phyloP scores from a whole-genome alignment of 805 yeast species.

The Cyberlindnera xylosilytica region DNA sequence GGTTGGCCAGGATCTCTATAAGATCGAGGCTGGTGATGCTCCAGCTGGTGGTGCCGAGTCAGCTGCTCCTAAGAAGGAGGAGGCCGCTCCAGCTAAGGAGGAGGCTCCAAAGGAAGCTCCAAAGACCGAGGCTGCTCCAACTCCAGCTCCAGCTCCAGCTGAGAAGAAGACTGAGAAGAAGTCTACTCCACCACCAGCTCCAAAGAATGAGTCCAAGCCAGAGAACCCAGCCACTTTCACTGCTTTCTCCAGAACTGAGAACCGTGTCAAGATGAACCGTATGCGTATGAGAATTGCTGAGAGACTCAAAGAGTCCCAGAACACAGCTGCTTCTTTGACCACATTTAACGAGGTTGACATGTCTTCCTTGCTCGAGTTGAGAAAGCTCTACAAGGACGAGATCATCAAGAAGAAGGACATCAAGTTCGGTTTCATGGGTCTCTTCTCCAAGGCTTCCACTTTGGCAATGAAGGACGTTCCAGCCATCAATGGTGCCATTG shows the following conservation, averaged over 20 bases:
- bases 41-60: conserved; percentile 53
- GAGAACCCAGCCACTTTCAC: conserved; percentile 24
- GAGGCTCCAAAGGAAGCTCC: conserved; percentile 4
- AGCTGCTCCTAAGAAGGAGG: conserved; percentile 20
- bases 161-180: conserved; percentile 2
- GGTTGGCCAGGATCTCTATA: conserved; percentile 90
- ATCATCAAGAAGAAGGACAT: conserved; percentile 88
- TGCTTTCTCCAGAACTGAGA: conserved; percentile 78
- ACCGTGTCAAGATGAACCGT: conserved; percentile 96
- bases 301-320: conserved; percentile 98
- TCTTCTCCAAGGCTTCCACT: conserved; percentile 89
- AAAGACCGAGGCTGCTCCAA: not conserved
- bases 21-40: conserved; percentile 75
- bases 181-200: conserved; percentile 2
- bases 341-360: conserved; percentile 98
- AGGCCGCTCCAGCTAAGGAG: conserved; percentile 4
- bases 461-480: conserved; percentile 94
- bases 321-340: conserved; percentile 96
- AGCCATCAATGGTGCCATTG: conserved; percentile 93
- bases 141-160: conserved; percentile 6
- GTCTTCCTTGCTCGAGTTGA: conserved; percentile 87
- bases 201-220: conserved; percentile 33
- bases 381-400: conserved; percentile 96
- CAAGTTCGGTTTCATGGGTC: conserved; percentile 98
- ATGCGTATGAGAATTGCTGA: conserved; percentile 99